Evolutionary conservation across 2,329 filamentous ascomycete genomes (phyloP).

Genomic region (Grosmannia penicillata): DNA sequence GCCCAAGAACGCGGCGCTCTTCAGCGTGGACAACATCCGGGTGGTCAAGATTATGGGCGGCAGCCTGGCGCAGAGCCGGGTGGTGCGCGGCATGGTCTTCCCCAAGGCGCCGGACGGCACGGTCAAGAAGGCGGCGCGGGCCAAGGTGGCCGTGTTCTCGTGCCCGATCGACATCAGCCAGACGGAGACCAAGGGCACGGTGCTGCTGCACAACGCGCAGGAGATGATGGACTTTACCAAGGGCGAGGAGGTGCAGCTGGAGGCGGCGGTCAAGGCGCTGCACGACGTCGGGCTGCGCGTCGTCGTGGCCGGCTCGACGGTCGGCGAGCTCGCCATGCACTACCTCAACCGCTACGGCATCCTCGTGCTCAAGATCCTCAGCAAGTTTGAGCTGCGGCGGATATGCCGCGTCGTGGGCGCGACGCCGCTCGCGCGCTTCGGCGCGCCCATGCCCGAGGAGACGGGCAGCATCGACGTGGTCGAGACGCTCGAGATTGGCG

Average conservation of each 20-base stretch:
- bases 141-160: slow-evolving; percentile 93
- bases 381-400: slow-evolving; percentile 92
- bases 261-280: slow-evolving; percentile 84
- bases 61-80: slow-evolving; percentile 80
- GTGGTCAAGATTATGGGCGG: slow-evolving; percentile 99
- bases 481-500: slow-evolving; percentile 93
- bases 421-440: slow-evolving; percentile 86
- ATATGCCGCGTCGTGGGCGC: slow-evolving; percentile 93
- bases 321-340: slow-evolving; percentile 91
- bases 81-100: slow-evolving; percentile 98
- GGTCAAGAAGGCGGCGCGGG: slow-evolving; percentile 80
- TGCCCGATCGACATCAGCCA: slow-evolving; percentile 91
- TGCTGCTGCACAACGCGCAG: slow-evolving; percentile 89
- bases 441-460: slow-evolving; percentile 98
- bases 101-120: slow-evolving; percentile 84
- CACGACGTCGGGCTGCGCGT: slow-evolving; percentile 89
- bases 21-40: slow-evolving; percentile 97
- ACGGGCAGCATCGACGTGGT: slow-evolving; percentile 93
- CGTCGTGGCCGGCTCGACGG: slow-evolving; percentile 79
- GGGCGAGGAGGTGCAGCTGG: slow-evolving; percentile 86
- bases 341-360: slow-evolving; percentile 97
- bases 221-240: slow-evolving; percentile 98
- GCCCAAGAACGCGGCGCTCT: slow-evolving; percentile 88
- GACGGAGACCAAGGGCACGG: slow-evolving; percentile 97
- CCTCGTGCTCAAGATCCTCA: slow-evolving; percentile 88